A percentile compares a stretch with the other conserved stretches of the same genome.
These are phyloP conservation scores for Acorus calamus DNA, from an alignment of 106 monocot genomes.

Conservation along the genomic window DNA sequence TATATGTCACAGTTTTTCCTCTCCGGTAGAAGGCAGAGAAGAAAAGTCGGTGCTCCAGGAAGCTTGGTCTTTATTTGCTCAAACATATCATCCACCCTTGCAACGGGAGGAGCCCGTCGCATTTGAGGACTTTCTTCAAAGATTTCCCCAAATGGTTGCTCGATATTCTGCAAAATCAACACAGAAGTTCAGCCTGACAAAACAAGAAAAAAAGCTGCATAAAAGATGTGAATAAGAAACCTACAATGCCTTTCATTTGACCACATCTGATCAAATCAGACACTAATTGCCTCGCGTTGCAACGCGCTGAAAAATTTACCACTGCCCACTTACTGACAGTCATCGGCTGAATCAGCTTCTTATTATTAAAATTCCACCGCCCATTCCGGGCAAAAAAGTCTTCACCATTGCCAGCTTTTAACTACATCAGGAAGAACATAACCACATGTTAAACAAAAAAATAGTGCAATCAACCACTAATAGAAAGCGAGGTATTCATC, in stretches of 20 bases:
- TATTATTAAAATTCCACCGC: conserved; percentile 95
- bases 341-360: conserved; percentile 51
- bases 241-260: conserved; percentile 77
- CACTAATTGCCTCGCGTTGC: conserved; percentile 42
- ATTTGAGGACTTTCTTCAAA: conserved; percentile 54
- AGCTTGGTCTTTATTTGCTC: conserved; percentile 43
- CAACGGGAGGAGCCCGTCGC: conserved; percentile 38
- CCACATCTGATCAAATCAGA: conserved; percentile 68
- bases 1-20: conserved; percentile 81
- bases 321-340: conserved; percentile 61
- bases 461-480: neutral
- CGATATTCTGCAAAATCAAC: conserved; percentile 31
- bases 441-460: neutral
- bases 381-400: conserved; percentile 70
- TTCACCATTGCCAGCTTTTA: conserved; percentile 81
- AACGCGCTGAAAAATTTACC: conserved; percentile 82
- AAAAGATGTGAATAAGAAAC: conserved; percentile 4
- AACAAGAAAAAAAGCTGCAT: neutral
- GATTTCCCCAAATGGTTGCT: conserved; percentile 39
- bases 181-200: neutral
- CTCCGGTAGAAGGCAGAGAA: conserved; percentile 83
- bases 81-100: conserved; percentile 75
- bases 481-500: no score
- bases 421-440: conserved; percentile 23
- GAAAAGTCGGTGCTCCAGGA: conserved; percentile 56